Percentiles rank a stretch among this genome's conserved stretches.
phyloP scores from a whole-genome alignment of 108 stramenopile genomes.

The Nitzschia sp. region DNA sequence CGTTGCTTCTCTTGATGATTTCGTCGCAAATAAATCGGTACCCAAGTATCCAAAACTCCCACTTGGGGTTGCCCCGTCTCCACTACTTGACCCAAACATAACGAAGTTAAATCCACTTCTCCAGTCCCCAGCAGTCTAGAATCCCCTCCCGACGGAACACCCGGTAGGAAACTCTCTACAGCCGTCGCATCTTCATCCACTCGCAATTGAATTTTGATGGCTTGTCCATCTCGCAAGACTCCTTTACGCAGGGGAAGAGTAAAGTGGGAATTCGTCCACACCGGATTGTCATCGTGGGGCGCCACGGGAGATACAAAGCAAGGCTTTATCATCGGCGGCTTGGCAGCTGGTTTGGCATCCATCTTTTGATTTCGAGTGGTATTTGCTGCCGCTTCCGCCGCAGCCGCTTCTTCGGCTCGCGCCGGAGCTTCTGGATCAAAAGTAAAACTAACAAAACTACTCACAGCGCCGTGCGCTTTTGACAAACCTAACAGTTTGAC shows the following conservation, averaged over 20 bases:
- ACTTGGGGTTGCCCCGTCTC: slow-evolving; percentile 45
- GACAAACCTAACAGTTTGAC: slow-evolving; percentile 72
- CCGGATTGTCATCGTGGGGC: slow-evolving; percentile 66
- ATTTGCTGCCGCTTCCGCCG: not conserved
- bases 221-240: slow-evolving; percentile 51
- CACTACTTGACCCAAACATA: slow-evolving; percentile 56
- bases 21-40: slow-evolving; percentile 46
- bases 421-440: slow-evolving; percentile 40
- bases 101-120: slow-evolving; percentile 62
- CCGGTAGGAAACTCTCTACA: slow-evolving; percentile 53
- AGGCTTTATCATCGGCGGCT: not conserved
- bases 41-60: slow-evolving; percentile 69
- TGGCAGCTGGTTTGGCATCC: slow-evolving; percentile 22
- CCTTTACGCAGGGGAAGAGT: slow-evolving; percentile 68
- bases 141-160: slow-evolving; percentile 39
- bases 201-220: slow-evolving; percentile 49
- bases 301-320: slow-evolving; percentile 52
- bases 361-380: not conserved
- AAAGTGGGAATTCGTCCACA: slow-evolving; percentile 60
- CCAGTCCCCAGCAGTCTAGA: slow-evolving; percentile 72
- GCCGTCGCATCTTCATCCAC: slow-evolving; percentile 75
- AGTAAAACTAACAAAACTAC: slow-evolving; percentile 54
- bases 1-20: slow-evolving; percentile 9
- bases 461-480: slow-evolving; percentile 71
- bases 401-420: slow-evolving; percentile 10